Base-by-base conservation (phyloP, 148 eudicot genomes). In the Vaccinium vitisidaea region DNA sequence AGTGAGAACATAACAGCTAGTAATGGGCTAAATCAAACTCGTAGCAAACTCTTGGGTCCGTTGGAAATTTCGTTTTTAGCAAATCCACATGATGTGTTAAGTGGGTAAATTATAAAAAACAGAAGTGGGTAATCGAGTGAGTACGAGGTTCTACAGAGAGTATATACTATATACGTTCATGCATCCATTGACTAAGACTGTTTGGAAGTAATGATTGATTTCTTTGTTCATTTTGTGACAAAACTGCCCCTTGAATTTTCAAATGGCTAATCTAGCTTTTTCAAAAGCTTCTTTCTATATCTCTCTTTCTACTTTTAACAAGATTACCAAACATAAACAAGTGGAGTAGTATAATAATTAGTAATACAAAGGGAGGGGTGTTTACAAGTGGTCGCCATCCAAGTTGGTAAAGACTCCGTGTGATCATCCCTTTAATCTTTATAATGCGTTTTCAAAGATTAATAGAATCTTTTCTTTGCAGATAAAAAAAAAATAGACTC, bases 231-330 rank as follows among this genome's bases (percentile, higher is more conserved):
- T 54, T 65, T 39, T 52, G 83, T 88, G 89, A 87, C 85, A 86
- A 85, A 85, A 71, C 76, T 85, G 85, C 61, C 88, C 85, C 82
- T 79, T 85, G 70, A 85, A 80, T 49, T 55, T 74, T 73, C 75
- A 70, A 77, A 88, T 70, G 76, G 82, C 87, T 70, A 76, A 71
- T 46, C 76, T 87, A 88, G 83, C 93, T 90, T 92, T 82, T 88
- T 84, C 74, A 82, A 91, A 89, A 85, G 88, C 91, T 87, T 87
- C 80, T 82, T 77, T 55, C 87, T 76, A 75, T 85, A 75, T 86
- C 80, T 83, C 63, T 71, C 79, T 79, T 88, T 52, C 63, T 32
- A 76, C 87, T 80, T 85, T 79, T 77, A 69, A 83, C 19, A 78
- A 80, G 54, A 82, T 36, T 54, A 5, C 1, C 10, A 55, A 15